Conservation (phyloP, 768 basidiomycete species). For the Tylopilus vinaceipallidus region DNA sequence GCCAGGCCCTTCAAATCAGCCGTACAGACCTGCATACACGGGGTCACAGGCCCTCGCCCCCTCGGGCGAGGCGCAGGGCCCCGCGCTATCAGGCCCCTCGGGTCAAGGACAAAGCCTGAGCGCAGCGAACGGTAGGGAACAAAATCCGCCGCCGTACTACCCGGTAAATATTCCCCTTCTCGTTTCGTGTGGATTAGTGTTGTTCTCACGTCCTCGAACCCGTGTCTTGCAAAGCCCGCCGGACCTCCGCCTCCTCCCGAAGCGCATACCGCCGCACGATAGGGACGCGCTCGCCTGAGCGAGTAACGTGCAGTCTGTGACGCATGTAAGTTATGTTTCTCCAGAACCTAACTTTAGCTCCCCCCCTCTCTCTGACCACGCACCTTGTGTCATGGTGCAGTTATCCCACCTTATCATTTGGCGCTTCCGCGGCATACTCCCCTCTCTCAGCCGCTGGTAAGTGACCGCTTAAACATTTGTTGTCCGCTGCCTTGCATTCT, state of each 20-base stretch:
- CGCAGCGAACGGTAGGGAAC: not conserved
- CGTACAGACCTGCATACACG: not conserved
- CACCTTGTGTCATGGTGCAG: not conserved
- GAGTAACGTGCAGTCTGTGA: not conserved
- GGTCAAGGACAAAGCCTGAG: no score
- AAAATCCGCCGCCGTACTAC: constrained; percentile 24
- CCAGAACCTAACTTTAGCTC: constrained; percentile 2
- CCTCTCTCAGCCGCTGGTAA: not conserved
- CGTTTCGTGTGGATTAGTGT: not conserved
- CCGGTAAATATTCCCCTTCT: constrained; percentile 17
- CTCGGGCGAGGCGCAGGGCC: not conserved
- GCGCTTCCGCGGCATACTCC: not conserved
- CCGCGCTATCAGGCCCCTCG: not conserved
- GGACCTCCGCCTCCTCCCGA: constrained; percentile 3
- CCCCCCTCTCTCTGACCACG: not conserved
- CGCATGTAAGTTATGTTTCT: constrained; percentile 1
- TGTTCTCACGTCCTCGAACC: not conserved
- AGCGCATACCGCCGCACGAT: constrained; percentile 5
- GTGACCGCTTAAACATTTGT: not conserved
- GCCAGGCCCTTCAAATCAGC: not conserved
- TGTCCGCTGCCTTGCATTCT: not conserved
- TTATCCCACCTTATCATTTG: constrained; percentile 13
- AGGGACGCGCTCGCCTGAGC: not conserved
- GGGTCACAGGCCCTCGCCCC: not conserved
- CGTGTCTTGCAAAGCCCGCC: not conserved